These are phyloP conservation scores for Diutina mesorugosa DNA, from an alignment of 1,139 yeast genomes.

Conservation along the genomic window DNA sequence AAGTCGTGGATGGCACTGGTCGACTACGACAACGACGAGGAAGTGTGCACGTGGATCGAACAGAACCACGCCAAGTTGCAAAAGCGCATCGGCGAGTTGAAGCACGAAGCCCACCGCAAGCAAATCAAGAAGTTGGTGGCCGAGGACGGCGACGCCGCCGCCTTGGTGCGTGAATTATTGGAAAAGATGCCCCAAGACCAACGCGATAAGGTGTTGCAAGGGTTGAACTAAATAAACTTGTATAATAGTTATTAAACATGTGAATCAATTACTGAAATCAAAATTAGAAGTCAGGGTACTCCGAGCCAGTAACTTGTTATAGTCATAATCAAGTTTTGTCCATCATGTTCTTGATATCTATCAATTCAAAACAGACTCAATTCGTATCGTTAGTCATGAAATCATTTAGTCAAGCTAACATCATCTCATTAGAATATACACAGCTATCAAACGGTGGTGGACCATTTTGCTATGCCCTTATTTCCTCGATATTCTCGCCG, in stretches of 20 bases:
- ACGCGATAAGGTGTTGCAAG: background rate
- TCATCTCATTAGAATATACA: no score
- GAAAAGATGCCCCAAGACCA: background rate
- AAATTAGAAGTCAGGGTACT: no score
- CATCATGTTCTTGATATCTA: no score
- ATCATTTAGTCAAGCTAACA: no score
- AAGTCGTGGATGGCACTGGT: slow-evolving; percentile 79
- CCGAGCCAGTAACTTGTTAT: no score
- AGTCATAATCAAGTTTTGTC: no score
- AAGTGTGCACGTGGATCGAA: slow-evolving; percentile 80
- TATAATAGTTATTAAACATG: no score
- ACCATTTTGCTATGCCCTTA: background rate
- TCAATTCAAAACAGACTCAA: no score
- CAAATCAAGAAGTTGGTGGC: slow-evolving; percentile 48
- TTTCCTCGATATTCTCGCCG: background rate
- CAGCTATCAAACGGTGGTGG: no score
- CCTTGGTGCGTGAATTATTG: slow-evolving; percentile 1
- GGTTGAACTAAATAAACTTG: background rate
- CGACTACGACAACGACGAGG: slow-evolving; percentile 61
- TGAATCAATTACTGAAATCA: no score
- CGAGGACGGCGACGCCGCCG: slow-evolving; percentile 35
- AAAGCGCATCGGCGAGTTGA: slow-evolving; percentile 48
- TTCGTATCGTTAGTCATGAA: no score
- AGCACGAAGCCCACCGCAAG: slow-evolving; percentile 50
- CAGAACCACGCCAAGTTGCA: slow-evolving; percentile 57